phyloP scores from a whole-genome alignment of 805 yeast genomes.

The Torulaspora quercuum region DNA sequence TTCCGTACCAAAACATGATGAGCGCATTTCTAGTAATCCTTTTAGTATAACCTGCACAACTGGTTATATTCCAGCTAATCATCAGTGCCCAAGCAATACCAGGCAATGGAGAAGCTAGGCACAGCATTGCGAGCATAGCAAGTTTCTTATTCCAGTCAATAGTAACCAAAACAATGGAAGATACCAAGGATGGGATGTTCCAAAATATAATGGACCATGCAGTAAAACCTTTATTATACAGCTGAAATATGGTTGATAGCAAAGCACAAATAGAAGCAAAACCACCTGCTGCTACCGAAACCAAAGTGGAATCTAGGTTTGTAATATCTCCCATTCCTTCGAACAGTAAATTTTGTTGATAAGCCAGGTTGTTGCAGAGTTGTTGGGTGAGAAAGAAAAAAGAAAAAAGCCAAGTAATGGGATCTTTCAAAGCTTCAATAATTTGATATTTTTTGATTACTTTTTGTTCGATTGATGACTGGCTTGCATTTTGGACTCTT shows the following conservation, averaged over 20 bases:
- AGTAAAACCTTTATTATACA: constrained; percentile 38
- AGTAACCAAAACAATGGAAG: constrained; percentile 45
- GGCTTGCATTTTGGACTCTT: constrained; percentile 41
- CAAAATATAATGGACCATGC: constrained; percentile 41
- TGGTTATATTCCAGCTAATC: constrained; percentile 37
- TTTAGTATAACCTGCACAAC: constrained; percentile 51
- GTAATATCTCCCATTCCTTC: constrained; percentile 45
- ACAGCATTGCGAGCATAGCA: constrained; percentile 47
- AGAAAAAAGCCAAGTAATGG: constrained; percentile 45
- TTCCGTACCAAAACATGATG: constrained; percentile 44
- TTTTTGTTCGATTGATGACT: constrained; percentile 45
- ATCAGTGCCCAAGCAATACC: constrained; percentile 43
- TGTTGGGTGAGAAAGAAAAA: constrained; percentile 43
- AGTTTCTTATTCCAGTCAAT: constrained; percentile 45
- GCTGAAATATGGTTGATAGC: constrained; percentile 38
- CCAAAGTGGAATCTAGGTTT: constrained; percentile 47
- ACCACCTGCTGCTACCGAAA: constrained; percentile 53
- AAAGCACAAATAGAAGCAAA: constrained; percentile 43
- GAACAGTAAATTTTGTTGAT: constrained; percentile 50
- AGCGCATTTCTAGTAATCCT: constrained; percentile 45
- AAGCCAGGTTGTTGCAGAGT: constrained; percentile 51
- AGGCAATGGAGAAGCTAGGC: constrained; percentile 45
- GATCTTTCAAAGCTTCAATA: constrained; percentile 50
- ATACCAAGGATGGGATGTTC: constrained; percentile 44
- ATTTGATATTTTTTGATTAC: constrained; percentile 46